These are phyloP conservation scores for Candida patagonica DNA, from an alignment of 805 yeast species.

Conservation along the genomic window DNA sequence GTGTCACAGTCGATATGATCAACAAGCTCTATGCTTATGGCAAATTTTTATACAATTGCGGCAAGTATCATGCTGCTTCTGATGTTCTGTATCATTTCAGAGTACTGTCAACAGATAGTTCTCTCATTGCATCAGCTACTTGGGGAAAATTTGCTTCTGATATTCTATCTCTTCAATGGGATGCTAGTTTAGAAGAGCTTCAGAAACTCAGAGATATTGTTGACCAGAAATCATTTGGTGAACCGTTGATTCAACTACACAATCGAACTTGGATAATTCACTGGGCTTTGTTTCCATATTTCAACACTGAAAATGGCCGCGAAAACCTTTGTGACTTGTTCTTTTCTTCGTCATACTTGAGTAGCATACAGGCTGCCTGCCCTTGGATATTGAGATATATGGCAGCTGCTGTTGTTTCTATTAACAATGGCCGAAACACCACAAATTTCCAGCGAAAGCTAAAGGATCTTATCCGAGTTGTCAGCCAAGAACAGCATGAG, in stretches of 20 bases:
- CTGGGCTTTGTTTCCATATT: slow-evolving; percentile 58
- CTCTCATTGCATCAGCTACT: slow-evolving; percentile 44
- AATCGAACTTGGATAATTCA: slow-evolving; percentile 61
- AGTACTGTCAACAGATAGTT: slow-evolving; percentile 43
- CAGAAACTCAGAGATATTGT: slow-evolving; percentile 46
- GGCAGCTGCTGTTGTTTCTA: slow-evolving; percentile 44
- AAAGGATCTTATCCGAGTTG: slow-evolving; percentile 48
- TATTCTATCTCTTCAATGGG: slow-evolving; percentile 45
- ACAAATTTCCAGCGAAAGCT: slow-evolving; percentile 40
- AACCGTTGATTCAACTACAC: slow-evolving; percentile 50
- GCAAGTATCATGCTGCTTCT: slow-evolving; percentile 51
- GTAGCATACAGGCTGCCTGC: slow-evolving; percentile 60
- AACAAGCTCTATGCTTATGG: slow-evolving; percentile 48
- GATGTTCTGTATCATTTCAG: slow-evolving; percentile 51
- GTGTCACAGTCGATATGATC: slow-evolving; percentile 36
- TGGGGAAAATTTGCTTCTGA: slow-evolving; percentile 65
- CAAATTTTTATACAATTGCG: slow-evolving; percentile 53
- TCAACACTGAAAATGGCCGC: slow-evolving; percentile 42
- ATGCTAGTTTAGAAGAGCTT: slow-evolving; percentile 44
- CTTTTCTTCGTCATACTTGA: slow-evolving; percentile 49
- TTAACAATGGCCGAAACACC: slow-evolving; percentile 23
- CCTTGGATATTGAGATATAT: slow-evolving; percentile 65
- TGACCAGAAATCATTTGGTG: slow-evolving; percentile 40
- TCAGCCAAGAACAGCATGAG: slow-evolving; percentile 55
- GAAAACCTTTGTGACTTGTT: slow-evolving; percentile 49